Percentiles rank a stretch among this genome's conserved stretches.
Conservation (phyloP, 192 early-diverging fungal genomes). For the Chytriomyces sp. region DNA sequence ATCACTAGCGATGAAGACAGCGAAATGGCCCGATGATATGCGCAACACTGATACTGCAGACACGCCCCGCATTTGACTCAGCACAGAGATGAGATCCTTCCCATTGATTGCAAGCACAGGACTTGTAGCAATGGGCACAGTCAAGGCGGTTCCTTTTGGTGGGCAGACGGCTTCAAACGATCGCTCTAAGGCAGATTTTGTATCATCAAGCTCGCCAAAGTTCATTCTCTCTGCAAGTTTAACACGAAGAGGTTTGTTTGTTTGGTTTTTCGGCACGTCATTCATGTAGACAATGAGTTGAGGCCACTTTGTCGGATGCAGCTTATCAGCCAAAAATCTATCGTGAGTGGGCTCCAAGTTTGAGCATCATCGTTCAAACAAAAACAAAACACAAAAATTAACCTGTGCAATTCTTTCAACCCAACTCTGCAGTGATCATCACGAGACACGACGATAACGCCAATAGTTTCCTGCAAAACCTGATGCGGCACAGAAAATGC, state of each 20-base stretch:
- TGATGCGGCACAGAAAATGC: conserved; percentile 51
- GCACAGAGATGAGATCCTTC: background rate
- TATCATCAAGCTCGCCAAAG: conserved; percentile 41
- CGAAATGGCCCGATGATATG: background rate
- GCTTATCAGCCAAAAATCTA: conserved; percentile 36
- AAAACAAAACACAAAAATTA: too few relatives aligned
- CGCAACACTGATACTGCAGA: background rate
- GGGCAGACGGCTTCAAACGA: conserved; percentile 45
- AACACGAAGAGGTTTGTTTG: conserved; percentile 49
- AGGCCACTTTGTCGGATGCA: conserved; percentile 53
- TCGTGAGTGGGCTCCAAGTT: background rate
- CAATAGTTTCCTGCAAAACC: conserved; percentile 50
- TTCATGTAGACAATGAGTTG: conserved; percentile 52
- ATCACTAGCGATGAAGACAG: too few relatives aligned
- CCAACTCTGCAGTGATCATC: conserved; percentile 23
- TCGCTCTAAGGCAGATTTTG: conserved; percentile 23
- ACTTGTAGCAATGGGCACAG: conserved; percentile 27
- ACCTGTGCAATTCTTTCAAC: conserved; percentile 21
- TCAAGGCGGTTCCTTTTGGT: conserved; percentile 36
- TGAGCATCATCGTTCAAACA: background rate
- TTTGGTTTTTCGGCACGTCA: conserved; percentile 50
- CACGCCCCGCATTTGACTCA: background rate
- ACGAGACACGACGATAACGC: conserved; percentile 44
- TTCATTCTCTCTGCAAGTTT: conserved; percentile 49
- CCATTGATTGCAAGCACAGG: background rate